A percentile compares a stretch with the other conserved stretches of the same genome.
phyloP scores from a whole-genome alignment of 768 basidiomycete species.

The Boletus patriciae region DNA sequence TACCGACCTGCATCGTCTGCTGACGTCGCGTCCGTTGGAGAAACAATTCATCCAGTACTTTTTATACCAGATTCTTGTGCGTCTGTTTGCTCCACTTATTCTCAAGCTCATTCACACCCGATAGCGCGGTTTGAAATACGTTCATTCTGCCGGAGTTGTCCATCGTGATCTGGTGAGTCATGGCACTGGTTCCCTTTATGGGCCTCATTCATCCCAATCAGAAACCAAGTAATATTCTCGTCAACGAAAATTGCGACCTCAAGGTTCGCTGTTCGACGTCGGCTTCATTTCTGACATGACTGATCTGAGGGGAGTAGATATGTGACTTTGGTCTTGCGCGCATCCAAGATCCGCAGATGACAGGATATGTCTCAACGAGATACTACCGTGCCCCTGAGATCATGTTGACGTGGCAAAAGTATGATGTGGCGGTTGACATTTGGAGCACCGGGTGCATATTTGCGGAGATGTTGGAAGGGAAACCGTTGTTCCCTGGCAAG shows the following conservation, averaged over 20 bases:
- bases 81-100: slow-evolving; percentile 28
- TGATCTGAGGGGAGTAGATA: slow-evolving; percentile 56
- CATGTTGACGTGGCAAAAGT: slow-evolving; percentile 99
- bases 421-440: slow-evolving; percentile 98
- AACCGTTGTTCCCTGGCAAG: slow-evolving; percentile 98
- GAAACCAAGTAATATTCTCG: slow-evolving; percentile 99
- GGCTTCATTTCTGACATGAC: not conserved
- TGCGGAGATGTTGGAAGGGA: slow-evolving; percentile 99
- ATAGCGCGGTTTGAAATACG: slow-evolving; percentile 97
- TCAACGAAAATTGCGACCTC: slow-evolving; percentile 99
- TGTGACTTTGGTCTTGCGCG: slow-evolving; percentile 99
- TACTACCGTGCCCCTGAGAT: slow-evolving; percentile 99
- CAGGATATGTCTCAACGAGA: slow-evolving; percentile 97
- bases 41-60: slow-evolving; percentile 99
- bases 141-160: slow-evolving; percentile 98
- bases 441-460: slow-evolving; percentile 99
- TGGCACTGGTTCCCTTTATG: not conserved
- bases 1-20: slow-evolving; percentile 94
- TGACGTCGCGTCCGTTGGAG: slow-evolving; percentile 95
- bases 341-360: slow-evolving; percentile 99
- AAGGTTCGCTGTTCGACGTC: slow-evolving; percentile 56
- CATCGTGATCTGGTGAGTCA: slow-evolving; percentile 86
- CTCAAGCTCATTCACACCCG: slow-evolving; percentile 6
- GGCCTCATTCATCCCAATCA: slow-evolving; percentile 27
- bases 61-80: slow-evolving; percentile 94